Evolutionary conservation across 495 filamentous ascomycete species (phyloP), one percentile per base, ranked within the genome.

Genomic region (Margaritispora aquatica): DNA sequence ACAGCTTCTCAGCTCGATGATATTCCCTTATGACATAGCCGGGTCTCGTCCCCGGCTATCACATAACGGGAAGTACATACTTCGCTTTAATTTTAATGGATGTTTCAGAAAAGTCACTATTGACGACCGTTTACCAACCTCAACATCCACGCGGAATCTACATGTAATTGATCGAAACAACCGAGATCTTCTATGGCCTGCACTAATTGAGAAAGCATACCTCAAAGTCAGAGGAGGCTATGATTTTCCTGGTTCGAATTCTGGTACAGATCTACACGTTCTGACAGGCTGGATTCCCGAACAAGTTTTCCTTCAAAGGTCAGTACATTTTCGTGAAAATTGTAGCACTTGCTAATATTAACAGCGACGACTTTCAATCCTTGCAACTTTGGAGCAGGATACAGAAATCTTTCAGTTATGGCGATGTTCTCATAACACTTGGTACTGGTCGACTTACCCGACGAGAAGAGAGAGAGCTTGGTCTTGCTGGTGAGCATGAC

Each of bases 181-280:
- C 61, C 84, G 87, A 11, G 71, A 69, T 19, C 77, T 92, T 36
- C 68, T 96, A 21, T 97, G 90, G 89, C 94, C 93, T n/a, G 92
- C 94, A 23, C 74, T 99, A 26, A 74, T 97, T 31, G 94, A 99
- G 71, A 99, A 99, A 68, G 94, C 94, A 2, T 99, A 97, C 61
- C 75, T 99, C n/a, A 99, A 97, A 73, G 81, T 97, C 8, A 82
- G 91, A 21, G 95, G 95, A 29, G 95, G 94, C 29, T 99, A 99
- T 70, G 90, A 97, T 63, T 97, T 99, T 63, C 94, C 94, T 1
- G 94, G 94, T n/a, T 97, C 93, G 65, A 97, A 99, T 68, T 97
- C 92, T 2, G 92, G 89, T 1, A 96, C 92, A 5, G 94, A 99
- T 69, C 73, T 99, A 1, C 89, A 89, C 76, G 85, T 92, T 13